These are phyloP conservation scores for Hypoxylon sp. DNA, from an alignment of 2,329 filamentous ascomycete species.

Conservation along the genomic window DNA sequence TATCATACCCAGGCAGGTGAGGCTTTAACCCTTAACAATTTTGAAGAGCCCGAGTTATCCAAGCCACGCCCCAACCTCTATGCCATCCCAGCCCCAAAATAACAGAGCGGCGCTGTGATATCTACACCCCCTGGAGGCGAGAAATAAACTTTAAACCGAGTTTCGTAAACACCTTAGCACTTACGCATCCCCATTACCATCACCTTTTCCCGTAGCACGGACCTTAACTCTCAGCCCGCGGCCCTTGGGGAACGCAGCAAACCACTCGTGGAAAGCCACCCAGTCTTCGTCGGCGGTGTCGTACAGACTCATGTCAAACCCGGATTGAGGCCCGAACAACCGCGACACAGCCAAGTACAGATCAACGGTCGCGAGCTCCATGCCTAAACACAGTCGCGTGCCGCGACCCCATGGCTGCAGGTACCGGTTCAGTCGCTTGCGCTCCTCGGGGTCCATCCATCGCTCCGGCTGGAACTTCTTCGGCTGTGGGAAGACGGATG, in stretches of 20 bases:
- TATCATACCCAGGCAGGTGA: too few relatives aligned
- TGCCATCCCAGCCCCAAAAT: too few relatives aligned
- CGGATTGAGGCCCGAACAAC: conserved; percentile 43
- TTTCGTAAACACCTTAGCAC: background rate
- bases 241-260: conserved; percentile 45
- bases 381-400: conserved; percentile 44
- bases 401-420: conserved; percentile 48
- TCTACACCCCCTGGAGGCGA: too few relatives aligned
- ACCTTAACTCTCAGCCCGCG: conserved; percentile 45
- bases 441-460: conserved; percentile 41
- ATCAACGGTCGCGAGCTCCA: conserved; percentile 49
- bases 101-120: too few relatives aligned
- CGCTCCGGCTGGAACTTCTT: conserved; percentile 44
- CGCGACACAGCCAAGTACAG: conserved; percentile 46
- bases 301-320: conserved; percentile 41
- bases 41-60: too few relatives aligned
- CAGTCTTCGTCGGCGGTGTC: conserved; percentile 46
- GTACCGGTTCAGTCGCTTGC: conserved; percentile 40
- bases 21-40: too few relatives aligned
- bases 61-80: too few relatives aligned
- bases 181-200: background rate
- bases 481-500: conserved; percentile 38
- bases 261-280: conserved; percentile 47
- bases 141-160: background rate
- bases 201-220: conserved; percentile 37